phyloP scores from a whole-genome alignment of 108 stramenopile genomes.

The Cylindrotheca closterium region DNA sequence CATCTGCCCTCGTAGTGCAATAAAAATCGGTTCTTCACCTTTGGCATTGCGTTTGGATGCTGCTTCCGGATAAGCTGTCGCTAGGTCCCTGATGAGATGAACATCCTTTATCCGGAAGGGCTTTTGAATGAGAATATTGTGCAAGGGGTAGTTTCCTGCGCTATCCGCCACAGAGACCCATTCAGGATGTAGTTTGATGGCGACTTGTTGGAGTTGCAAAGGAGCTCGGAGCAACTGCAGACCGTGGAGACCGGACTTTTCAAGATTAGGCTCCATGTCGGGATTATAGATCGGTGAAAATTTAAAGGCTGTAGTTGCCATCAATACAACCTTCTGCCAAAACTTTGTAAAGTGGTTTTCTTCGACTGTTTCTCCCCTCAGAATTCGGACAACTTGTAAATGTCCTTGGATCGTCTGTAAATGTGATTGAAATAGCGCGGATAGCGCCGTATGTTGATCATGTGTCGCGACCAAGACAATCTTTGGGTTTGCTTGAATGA shows the following conservation, averaged over 20 bases:
- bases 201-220: slow-evolving; percentile 28
- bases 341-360: slow-evolving; percentile 39
- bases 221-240: slow-evolving; percentile 23
- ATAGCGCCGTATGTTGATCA: slow-evolving; percentile 33
- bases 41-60: slow-evolving; percentile 20
- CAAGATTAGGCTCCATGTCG: not conserved
- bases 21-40: slow-evolving; percentile 31
- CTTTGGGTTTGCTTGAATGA: slow-evolving; percentile 26
- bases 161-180: slow-evolving; percentile 25
- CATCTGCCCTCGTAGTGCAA: slow-evolving; percentile 39
- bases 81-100: slow-evolving; percentile 21
- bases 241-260: slow-evolving; percentile 26
- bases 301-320: slow-evolving; percentile 19
- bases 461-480: slow-evolving; percentile 21
- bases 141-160: slow-evolving; percentile 38
- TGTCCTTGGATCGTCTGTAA: slow-evolving; percentile 36
- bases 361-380: slow-evolving; percentile 14
- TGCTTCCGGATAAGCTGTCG: slow-evolving; percentile 34
- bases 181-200: slow-evolving; percentile 29
- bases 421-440: slow-evolving; percentile 41
- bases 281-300: slow-evolving; percentile 1
- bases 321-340: slow-evolving; percentile 35
- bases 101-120: slow-evolving; percentile 43
- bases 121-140: slow-evolving; percentile 18
- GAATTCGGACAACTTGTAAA: slow-evolving; percentile 28